These are phyloP conservation scores for Blumeria graminis DNA, from an alignment of 2,329 filamentous ascomycete species.

Conservation along the genomic window DNA sequence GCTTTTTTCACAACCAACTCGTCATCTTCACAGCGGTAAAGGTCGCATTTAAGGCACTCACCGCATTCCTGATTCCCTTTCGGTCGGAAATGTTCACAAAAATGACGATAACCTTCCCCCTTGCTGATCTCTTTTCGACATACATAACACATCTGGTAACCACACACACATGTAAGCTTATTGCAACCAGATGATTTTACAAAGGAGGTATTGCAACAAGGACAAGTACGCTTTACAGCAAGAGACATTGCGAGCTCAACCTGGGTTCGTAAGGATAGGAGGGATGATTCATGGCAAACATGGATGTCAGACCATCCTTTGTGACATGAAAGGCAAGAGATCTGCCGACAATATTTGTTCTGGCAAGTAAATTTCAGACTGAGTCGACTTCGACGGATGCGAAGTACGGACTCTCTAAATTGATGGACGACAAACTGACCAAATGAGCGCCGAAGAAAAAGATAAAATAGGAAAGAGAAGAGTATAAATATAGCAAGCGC, in stretches of 20 bases:
- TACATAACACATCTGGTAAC: conserved; percentile 95
- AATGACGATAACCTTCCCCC: conserved; percentile 67
- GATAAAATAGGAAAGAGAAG: conserved; percentile 21
- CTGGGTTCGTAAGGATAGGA: conserved; percentile 61
- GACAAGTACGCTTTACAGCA: conserved; percentile 86
- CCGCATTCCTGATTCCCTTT: conserved; percentile 50
- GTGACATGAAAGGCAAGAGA: conserved; percentile 60
- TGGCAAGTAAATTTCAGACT: conserved; percentile 59
- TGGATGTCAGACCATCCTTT: conserved; percentile 78
- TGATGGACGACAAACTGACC: conserved; percentile 21
- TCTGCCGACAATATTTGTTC: conserved; percentile 38
- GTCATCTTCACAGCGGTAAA: conserved; percentile 48
- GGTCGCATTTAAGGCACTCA: conserved; percentile 60
- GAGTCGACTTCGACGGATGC: conserved; percentile 44
- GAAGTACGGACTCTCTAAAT: conserved; percentile 34
- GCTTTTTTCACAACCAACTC: conserved; percentile 43
- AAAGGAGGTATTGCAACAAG: conserved; percentile 72
- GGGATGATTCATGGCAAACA: conserved; percentile 65
- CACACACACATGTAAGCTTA: conserved; percentile 85
- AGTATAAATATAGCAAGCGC: conserved; percentile 27
- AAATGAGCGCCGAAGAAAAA: conserved; percentile 21
- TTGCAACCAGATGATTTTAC: conserved; percentile 91
- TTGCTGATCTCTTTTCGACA: conserved; percentile 54
- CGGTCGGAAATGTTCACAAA: conserved; percentile 84
- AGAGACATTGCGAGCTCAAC: conserved; percentile 85